Evolutionary conservation across 176 grass and related monocot genomes (phyloP).

Genomic region (Luzula sylvatica): DNA sequence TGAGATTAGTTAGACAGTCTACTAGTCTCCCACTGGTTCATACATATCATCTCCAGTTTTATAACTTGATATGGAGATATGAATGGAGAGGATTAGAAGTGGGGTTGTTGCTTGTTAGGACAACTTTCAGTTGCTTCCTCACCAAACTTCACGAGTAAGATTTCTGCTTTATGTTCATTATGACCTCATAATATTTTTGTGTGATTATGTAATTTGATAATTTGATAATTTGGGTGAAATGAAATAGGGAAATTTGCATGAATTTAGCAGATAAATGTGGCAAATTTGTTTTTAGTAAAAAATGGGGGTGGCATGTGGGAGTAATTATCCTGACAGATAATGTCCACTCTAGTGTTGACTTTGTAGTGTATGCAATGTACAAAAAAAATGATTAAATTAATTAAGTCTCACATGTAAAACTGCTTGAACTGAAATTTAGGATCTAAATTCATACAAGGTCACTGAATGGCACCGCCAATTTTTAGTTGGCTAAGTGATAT

Average conservation of each 20-base stretch:
- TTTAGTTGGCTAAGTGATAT: no score
- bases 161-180: neutral
- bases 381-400: slow-evolving; percentile 9
- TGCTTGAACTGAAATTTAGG: neutral
- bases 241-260: slow-evolving; percentile 2
- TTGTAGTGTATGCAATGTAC: slow-evolving; percentile 5
- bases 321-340: slow-evolving; percentile 9
- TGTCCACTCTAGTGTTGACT: slow-evolving; percentile 11
- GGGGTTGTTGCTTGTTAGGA: slow-evolving; percentile 6
- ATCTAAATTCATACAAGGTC: neutral
- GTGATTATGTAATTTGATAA: slow-evolving; percentile 5
- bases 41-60: neutral
- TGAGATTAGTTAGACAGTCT: neutral
- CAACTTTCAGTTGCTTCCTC: neutral
- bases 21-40: neutral
- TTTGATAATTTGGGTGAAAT: neutral
- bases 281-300: slow-evolving; percentile 3
- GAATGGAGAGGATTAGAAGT: neutral
- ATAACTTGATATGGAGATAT: neutral
- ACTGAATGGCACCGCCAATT: no score
- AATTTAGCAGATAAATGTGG: slow-evolving; percentile 13
- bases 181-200: neutral
- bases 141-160: slow-evolving; percentile 18
- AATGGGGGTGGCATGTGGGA: slow-evolving; percentile 19
- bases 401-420: neutral